These are phyloP conservation scores for Hymenoscyphus scutula DNA, from an alignment of 2,329 filamentous ascomycete species.

Conservation along the genomic window DNA sequence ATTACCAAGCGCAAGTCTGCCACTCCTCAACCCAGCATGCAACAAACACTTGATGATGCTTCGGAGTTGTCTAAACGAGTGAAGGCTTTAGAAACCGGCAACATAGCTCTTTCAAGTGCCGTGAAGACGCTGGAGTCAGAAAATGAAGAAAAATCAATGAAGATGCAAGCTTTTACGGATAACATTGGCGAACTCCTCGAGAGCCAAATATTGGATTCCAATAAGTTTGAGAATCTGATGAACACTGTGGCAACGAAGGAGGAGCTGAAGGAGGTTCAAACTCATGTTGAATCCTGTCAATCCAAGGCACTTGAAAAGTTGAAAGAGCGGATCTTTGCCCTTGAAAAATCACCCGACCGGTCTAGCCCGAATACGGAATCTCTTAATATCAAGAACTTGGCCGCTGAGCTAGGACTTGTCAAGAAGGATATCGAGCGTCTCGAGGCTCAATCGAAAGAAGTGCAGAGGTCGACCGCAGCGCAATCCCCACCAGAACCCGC, in stretches of 20 bases:
- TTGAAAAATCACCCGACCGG: not conserved
- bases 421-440: not conserved
- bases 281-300: not conserved
- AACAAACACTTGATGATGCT: not conserved
- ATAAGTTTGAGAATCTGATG: not conserved
- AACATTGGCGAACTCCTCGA: not conserved
- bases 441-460: not conserved
- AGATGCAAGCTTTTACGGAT: not conserved
- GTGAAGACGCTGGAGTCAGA: not conserved
- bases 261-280: not conserved
- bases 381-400: not conserved
- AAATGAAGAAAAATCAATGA: not conserved
- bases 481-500: not conserved
- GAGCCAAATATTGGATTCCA: not conserved
- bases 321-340: not conserved
- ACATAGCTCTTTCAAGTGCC: not conserved
- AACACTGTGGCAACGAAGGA: no score
- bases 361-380: not conserved
- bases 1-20: not conserved
- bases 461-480: not conserved
- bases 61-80: not conserved
- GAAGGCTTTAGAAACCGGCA: not conserved
- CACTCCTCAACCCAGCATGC: not conserved
- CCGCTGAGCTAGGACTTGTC: not conserved
- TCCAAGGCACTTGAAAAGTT: not conserved